Evolutionary conservation across 768 basidiomycete genomes (phyloP), one percentile per base, ranked within the genome.

Genomic region (Leccinum rimulosum): DNA sequence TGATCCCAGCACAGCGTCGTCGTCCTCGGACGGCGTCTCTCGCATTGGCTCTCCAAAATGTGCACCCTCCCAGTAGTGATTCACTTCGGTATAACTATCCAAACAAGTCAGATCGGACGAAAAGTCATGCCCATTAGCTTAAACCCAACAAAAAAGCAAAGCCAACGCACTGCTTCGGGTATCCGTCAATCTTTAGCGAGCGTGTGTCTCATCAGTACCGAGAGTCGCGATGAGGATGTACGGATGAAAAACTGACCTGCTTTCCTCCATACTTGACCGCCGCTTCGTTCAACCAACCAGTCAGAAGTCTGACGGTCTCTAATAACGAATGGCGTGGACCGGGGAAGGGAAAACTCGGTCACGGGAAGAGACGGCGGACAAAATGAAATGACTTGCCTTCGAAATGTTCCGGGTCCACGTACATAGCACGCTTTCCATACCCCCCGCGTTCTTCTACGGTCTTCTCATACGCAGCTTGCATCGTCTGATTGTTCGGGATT

Each of bases 211-310:
- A 2, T 61, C 60, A 61, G 5, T 28, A 27, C 8, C 25, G 22
- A 28, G 17, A 10, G 12, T n/a, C 15, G 28, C 2, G 15, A 22
- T 6, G 11, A 36, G 11, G 19, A 50, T 17, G 30, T 1, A 12
- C 10, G 10, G 31, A 33, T 33, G 31, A 9, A 19, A 10, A 10
- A 60, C 55, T 19, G 28, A 66, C 65, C 56, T 66, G 61, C 36
- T 63, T 66, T 12, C 65, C 61, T n/a, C 64, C 65, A 6, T 60
- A 63, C 35, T 56, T 57, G 50, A 15, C 54, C 4, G 55, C 61
- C 8, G 59, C 59, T 14, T 54, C 25, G 31, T 66, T 59, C 50
- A 66, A 14, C 65, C 65, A 66, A 10, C 61, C 55, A 0, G 52
- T 31, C 4, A 64, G 15, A 30, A 36, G 54, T 1, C 33, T 4